Evolutionary conservation across 345 rosid species (phyloP).

Genomic region (Linum trigynum): DNA sequence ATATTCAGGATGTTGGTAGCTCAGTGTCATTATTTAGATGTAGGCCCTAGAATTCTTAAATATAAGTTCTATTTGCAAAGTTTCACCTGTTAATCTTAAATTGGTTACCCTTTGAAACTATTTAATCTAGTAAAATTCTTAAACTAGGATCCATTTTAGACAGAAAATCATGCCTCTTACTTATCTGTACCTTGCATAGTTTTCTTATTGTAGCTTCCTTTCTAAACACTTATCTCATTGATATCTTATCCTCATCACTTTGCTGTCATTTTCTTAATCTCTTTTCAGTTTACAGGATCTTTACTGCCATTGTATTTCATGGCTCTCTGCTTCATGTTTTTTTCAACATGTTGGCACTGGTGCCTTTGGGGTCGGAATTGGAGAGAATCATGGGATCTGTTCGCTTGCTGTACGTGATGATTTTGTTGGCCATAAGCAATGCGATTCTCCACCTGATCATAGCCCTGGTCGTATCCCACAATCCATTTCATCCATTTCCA

Average conservation of each 20-base stretch:
- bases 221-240: background rate
- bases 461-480: conserved; percentile 50
- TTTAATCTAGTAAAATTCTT: background rate
- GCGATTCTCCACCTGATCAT: conserved; percentile 68
- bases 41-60: background rate
- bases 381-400: conserved; percentile 98
- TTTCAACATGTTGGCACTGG: conserved; percentile 95
- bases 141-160: background rate
- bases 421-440: conserved; percentile 78
- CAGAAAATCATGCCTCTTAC: background rate
- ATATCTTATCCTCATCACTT: conserved; percentile 5
- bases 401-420: conserved; percentile 56
- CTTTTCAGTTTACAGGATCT: conserved; percentile 77
- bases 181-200: background rate
- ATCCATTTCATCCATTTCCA: conserved; percentile 39
- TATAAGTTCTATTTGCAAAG: background rate
- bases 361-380: conserved; percentile 89
- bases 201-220: background rate
- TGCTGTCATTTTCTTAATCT: conserved; percentile 4
- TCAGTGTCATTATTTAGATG: background rate
- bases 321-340: conserved; percentile 84
- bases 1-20: too few relatives aligned
- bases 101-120: background rate
- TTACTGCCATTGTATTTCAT: conserved; percentile 68
- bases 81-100: background rate